Evolutionary conservation across 352 stramenopile genomes (phyloP).

Genomic region (Globisporangium radiosum): DNA sequence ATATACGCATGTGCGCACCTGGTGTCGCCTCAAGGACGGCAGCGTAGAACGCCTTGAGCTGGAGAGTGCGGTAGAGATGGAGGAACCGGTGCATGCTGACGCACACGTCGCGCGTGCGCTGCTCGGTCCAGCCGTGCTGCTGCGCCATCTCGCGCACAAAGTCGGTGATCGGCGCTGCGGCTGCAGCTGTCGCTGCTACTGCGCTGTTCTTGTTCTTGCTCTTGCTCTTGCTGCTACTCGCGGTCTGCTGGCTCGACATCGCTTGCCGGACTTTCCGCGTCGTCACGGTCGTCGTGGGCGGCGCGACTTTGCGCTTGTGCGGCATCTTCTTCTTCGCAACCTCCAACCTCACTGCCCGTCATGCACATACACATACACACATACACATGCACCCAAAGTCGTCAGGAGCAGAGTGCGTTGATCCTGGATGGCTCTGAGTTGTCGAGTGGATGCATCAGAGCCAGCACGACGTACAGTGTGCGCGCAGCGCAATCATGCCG

Average conservation of each 20-base stretch:
- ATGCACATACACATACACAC: not conserved
- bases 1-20: slow-evolving; percentile 17
- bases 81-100: slow-evolving; percentile 31
- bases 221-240: not conserved
- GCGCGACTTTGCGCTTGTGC: no score
- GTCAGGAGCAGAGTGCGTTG: not conserved
- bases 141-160: slow-evolving; percentile 34
- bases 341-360: no score
- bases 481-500: slow-evolving; percentile 39
- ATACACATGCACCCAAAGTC: not conserved
- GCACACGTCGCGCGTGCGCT: slow-evolving; percentile 25
- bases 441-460: no score
- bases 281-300: no score
- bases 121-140: slow-evolving; percentile 27
- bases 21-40: slow-evolving; percentile 25
- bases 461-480: slow-evolving; percentile 22
- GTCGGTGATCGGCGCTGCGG: slow-evolving; percentile 13
- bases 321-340: no score
- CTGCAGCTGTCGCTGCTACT: no score
- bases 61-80: slow-evolving; percentile 31
- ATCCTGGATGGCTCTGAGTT: no score
- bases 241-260: no score
- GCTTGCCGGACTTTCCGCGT: no score
- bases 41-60: slow-evolving; percentile 31
- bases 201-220: not conserved